A percentile compares a stretch with the other conserved stretches of the same genome.
phyloP scores from a whole-genome alignment of 1,284 basidiomycete species.

The Cutaneotrichosporon cutaneum region DNA sequence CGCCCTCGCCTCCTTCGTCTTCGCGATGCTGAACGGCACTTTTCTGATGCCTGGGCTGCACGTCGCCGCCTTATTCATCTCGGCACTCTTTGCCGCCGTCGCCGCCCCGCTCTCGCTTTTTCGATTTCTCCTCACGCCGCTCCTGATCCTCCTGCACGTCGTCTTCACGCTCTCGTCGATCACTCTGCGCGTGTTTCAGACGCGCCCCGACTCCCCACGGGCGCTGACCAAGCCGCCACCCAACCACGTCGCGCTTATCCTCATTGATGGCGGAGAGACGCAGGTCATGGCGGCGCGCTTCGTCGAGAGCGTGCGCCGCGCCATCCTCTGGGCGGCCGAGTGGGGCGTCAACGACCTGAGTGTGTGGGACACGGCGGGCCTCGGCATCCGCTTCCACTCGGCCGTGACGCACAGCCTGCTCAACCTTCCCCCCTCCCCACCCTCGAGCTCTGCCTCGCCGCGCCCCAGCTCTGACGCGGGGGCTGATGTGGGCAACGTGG shows the following conservation, averaged over 20 bases:
- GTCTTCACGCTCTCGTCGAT: conserved; percentile 40
- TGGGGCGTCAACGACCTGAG: conserved; percentile 37
- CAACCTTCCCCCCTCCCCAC: conserved; percentile 24
- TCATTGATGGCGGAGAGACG: conserved; percentile 18
- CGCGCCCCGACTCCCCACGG: conserved; percentile 9
- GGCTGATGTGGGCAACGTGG: conserved; percentile 3
- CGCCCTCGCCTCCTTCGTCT: neutral
- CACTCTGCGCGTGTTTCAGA: conserved; percentile 35
- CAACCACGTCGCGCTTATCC: conserved; percentile 27
- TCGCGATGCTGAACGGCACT: neutral
- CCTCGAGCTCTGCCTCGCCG: conserved; percentile 5
- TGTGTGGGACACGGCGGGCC: conserved; percentile 32
- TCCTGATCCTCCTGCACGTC: conserved; percentile 38
- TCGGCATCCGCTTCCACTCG: conserved; percentile 16
- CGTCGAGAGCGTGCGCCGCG: conserved; percentile 32
- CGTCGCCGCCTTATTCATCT: neutral
- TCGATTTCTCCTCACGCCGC: conserved; percentile 26
- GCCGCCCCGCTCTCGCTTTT: neutral
- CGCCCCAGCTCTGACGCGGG: neutral
- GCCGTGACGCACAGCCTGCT: conserved; percentile 18
- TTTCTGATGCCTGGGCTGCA: conserved; percentile 4
- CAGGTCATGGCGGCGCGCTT: conserved; percentile 17
- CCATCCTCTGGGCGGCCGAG: conserved; percentile 35
- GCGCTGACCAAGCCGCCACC: conserved; percentile 23
- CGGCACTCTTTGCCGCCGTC: neutral